A percentile compares a stretch with the other conserved stretches of the same genome.
Evolutionary conservation across 108 stramenopile species (phyloP).

Genomic region (Skeletonema marinoi): DNA sequence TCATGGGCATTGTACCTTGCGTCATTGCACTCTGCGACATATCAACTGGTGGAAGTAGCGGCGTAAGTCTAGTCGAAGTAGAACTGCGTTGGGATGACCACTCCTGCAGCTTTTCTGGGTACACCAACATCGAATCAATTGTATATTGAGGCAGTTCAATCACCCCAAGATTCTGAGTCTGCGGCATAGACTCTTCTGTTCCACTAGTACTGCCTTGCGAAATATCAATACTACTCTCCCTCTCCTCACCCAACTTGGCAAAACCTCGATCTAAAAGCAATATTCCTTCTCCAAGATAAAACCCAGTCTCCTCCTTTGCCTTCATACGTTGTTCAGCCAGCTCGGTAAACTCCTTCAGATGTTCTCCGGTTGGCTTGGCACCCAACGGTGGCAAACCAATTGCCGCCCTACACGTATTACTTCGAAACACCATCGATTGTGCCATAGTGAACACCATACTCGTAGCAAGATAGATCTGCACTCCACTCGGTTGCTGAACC

Average conservation of each 20-base stretch:
- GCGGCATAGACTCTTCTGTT: background rate
- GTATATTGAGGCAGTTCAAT: background rate
- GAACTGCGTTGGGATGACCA: background rate
- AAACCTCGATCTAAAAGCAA: constrained; percentile 56
- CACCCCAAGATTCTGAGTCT: background rate
- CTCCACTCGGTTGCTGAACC: constrained; percentile 72
- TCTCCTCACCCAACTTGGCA: constrained; percentile 44
- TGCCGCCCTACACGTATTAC: constrained; percentile 54
- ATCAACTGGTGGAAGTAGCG: constrained; percentile 22
- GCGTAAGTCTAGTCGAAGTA: background rate
- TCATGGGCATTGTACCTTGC: background rate
- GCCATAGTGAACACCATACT: constrained; percentile 80
- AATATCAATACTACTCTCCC: constrained; percentile 33
- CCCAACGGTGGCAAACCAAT: constrained; percentile 68
- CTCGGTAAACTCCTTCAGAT: constrained; percentile 73
- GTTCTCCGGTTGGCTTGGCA: constrained; percentile 61
- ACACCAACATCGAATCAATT: constrained; percentile 16
- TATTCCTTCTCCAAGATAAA: constrained; percentile 43
- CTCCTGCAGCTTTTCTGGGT: constrained; percentile 19
- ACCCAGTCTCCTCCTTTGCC: constrained; percentile 39
- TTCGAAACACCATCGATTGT: constrained; percentile 74
- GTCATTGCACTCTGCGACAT: constrained; percentile 14
- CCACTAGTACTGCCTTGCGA: background rate
- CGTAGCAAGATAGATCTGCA: constrained; percentile 80
- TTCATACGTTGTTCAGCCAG: constrained; percentile 47